These are phyloP conservation scores for Diaporthe sp. DNA, from an alignment of 2,329 filamentous ascomycete genomes.

Conservation along the genomic window DNA sequence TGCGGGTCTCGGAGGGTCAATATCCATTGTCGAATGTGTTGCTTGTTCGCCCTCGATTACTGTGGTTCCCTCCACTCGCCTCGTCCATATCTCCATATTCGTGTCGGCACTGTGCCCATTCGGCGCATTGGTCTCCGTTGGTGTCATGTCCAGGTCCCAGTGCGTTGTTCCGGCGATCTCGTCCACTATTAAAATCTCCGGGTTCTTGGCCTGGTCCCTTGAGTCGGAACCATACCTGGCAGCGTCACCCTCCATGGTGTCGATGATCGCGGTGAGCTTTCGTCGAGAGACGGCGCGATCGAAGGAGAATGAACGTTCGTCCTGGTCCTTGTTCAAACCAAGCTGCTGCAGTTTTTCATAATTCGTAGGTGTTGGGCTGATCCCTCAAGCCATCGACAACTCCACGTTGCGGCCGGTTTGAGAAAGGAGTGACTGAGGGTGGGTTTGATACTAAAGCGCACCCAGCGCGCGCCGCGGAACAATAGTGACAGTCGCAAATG, in stretches of 20 bases:
- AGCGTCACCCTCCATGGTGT: not conserved
- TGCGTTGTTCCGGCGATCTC: slow-evolving; percentile 8
- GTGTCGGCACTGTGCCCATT: not conserved
- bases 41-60: not conserved
- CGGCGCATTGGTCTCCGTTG: slow-evolving; percentile 2
- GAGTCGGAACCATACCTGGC: not conserved
- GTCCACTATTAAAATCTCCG: slow-evolving; percentile 1
- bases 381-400: slow-evolving; percentile 12
- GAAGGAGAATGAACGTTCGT: not conserved
- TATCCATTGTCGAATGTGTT: not conserved
- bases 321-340: slow-evolving; percentile 17
- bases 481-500: not conserved
- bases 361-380: slow-evolving; percentile 1
- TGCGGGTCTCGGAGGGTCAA: slow-evolving; percentile 21
- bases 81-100: not conserved
- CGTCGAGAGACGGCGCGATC: not conserved
- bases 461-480: slow-evolving; percentile 21
- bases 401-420: not conserved
- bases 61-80: slow-evolving; percentile 19
- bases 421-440: slow-evolving; percentile 21
- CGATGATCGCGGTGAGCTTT: not conserved
- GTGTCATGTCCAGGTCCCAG: slow-evolving; percentile 14
- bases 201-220: not conserved
- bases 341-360: slow-evolving; percentile 11
- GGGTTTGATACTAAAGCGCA: slow-evolving; percentile 14